Evolutionary conservation across 2,329 filamentous ascomycete species (phyloP).

Genomic region (Hymenoscyphus repandus): DNA sequence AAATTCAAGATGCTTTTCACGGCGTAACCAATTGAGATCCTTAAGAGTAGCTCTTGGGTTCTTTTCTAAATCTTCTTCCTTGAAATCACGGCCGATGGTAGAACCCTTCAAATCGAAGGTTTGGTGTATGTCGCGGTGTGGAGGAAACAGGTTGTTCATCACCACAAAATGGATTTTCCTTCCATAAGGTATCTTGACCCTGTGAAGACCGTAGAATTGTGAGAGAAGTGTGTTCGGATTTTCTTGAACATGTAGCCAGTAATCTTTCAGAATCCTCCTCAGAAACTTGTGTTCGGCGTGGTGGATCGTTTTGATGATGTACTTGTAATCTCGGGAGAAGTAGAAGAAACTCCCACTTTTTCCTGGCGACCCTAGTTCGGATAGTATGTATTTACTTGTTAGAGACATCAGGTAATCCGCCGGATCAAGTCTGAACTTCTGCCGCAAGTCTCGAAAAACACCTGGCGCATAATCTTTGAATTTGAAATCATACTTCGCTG

Average conservation of each 20-base stretch:
- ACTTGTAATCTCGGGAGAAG: constrained; percentile 98
- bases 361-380: constrained; percentile 91
- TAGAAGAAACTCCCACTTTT: constrained; percentile 99
- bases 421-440: constrained; percentile 85
- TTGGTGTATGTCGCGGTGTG: constrained; percentile 93
- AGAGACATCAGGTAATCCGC: constrained; percentile 98
- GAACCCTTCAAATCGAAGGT: constrained; percentile 98
- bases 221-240: constrained; percentile 97
- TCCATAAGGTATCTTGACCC: constrained; percentile 97
- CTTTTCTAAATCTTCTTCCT: constrained; percentile 77
- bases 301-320: constrained; percentile 99
- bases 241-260: constrained; percentile 85
- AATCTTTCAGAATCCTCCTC: constrained; percentile 78
- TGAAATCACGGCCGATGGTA: constrained; percentile 87
- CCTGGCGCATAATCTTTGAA: constrained; percentile 99
- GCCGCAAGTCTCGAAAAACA: constrained; percentile 91
- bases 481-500: constrained; percentile 99
- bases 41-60: constrained; percentile 94
- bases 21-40: constrained; percentile 91
- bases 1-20: constrained; percentile 80
- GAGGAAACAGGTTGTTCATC: constrained; percentile 99
- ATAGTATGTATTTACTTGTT: constrained; percentile 97
- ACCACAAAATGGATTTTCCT: constrained; percentile 99
- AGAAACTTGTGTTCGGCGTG: constrained; percentile 89
- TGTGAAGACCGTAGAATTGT: constrained; percentile 94